A percentile compares a stretch with the other conserved stretches of the same genome.
Evolutionary conservation across 2,329 filamentous ascomycete species (phyloP).

Genomic region (Phialophora macrospora): DNA sequence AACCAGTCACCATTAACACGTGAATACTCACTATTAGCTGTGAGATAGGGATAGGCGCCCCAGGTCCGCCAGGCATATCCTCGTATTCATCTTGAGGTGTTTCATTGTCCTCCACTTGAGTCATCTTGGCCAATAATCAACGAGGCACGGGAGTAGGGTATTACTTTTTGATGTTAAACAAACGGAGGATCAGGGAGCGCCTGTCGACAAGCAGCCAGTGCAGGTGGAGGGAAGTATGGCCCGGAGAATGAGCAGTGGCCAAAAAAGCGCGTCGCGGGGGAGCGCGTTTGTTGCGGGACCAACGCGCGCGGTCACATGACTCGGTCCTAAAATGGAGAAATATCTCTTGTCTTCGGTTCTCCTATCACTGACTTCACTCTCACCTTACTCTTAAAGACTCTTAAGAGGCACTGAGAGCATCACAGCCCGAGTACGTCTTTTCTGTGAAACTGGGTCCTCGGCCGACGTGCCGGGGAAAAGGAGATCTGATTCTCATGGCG

Average conservation of each 20-base stretch:
- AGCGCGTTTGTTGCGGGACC: not conserved
- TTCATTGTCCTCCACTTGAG: constrained; percentile 34
- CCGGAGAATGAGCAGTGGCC: not conserved
- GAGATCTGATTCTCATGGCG: not conserved
- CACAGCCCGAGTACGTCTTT: not conserved
- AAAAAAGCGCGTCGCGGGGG: not conserved
- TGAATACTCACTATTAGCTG: constrained; percentile 76
- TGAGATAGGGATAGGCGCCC: constrained; percentile 86
- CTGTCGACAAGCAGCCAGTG: not conserved
- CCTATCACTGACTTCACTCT: not conserved
- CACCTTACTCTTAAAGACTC: not conserved
- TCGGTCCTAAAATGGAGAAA: not conserved
- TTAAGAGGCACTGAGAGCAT: not conserved
- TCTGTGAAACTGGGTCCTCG: not conserved
- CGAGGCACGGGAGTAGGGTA: not conserved
- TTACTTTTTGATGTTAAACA: not conserved
- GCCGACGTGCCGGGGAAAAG: not conserved
- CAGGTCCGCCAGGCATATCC: constrained; percentile 74
- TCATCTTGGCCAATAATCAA: constrained; percentile 30
- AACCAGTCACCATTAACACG: constrained; percentile 1
- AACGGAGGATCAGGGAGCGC: not conserved
- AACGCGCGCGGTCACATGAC: constrained; percentile 5
- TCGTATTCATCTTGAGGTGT: constrained; percentile 58
- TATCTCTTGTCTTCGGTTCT: not conserved
- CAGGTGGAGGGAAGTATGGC: not conserved